Evolutionary conservation across 805 yeast genomes (phyloP), one percentile per base, ranked within the genome.

Genomic region (Candida rishiriensis): DNA sequence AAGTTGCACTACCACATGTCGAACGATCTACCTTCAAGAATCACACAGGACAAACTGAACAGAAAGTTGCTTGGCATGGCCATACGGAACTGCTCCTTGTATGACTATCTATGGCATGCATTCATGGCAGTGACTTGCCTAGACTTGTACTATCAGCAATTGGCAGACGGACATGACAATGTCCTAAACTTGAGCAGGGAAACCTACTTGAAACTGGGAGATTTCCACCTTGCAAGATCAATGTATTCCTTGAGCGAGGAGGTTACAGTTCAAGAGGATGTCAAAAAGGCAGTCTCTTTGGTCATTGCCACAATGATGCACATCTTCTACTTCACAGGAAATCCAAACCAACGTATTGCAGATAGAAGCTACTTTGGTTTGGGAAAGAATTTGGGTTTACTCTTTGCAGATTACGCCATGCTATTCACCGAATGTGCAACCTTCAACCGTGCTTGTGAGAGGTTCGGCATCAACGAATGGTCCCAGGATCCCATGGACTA

Each of bases 61-160:
- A 36, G 51, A 30, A 46, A 43, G 13, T 29, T 57, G n/a, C 33
- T 50, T 28, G 34, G 40, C 10, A 39, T 42, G 9, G 43, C 40
- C 2, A 34, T 47, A 29, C 48, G 51, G 10, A 15, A 33, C 10
- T 31, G 51, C 7, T 43, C 49, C 15, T 34, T 49, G 9, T 53
- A 47, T 38, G 56, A 53, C 30, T 51, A 44, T 35, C 32, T 55
- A 29, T 49, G 48, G 50, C 59, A 57, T 43, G 51, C 54, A 1
- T 48, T 40, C 33, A 42, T 51, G 45, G 56, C 59, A 12, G 49
- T 48, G 12, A 26, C 42, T 14, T 52, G 50, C 34, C 14, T 52
- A 9, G 61, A 57, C 34, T 46, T 57, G 18, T 53, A 54, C 29
- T 47, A 54, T 36, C 59, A 53, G 39, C 52, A 51, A 34, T 44